Evolutionary conservation across 1,284 basidiomycete genomes (phyloP).

Genomic region (Austropuccinia psidii): DNA sequence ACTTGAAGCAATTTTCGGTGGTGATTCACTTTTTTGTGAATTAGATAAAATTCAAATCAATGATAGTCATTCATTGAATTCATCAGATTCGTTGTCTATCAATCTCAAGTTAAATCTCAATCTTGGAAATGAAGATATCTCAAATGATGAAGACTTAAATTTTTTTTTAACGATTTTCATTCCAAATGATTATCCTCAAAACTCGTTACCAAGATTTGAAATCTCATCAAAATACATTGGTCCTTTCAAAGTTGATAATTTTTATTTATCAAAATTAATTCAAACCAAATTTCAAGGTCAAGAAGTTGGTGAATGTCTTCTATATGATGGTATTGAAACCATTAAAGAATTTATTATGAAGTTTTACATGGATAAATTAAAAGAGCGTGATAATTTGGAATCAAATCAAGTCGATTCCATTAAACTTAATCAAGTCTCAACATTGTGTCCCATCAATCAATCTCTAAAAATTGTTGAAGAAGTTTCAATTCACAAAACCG

Average conservation of each 20-base stretch:
- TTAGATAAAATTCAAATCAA: not conserved
- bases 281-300: constrained; percentile 57
- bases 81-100: not conserved
- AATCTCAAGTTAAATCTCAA: not conserved
- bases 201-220: constrained; percentile 69
- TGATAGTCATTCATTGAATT: not conserved
- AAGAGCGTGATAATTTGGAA: constrained; percentile 53
- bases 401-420: constrained; percentile 36
- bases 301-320: constrained; percentile 66
- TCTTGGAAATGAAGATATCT: not conserved
- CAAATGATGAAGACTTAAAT: not conserved
- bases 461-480: not conserved
- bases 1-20: constrained; percentile 71
- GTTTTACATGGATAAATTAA: constrained; percentile 50
- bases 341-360: constrained; percentile 56
- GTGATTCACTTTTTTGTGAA: not conserved
- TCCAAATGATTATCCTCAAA: constrained; percentile 62
- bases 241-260: constrained; percentile 62
- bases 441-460: constrained; percentile 1
- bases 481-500: constrained; percentile 53
- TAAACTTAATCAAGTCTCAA: constrained; percentile 17
- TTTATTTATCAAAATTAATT: constrained; percentile 60
- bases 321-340: constrained; percentile 78
- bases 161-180: constrained; percentile 61
- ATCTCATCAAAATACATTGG: constrained; percentile 78